Percentiles rank a stretch among this genome's conserved stretches.
Conservation (phyloP, 192 early-diverging fungal genomes). For the Coemansia javaensis region DNA sequence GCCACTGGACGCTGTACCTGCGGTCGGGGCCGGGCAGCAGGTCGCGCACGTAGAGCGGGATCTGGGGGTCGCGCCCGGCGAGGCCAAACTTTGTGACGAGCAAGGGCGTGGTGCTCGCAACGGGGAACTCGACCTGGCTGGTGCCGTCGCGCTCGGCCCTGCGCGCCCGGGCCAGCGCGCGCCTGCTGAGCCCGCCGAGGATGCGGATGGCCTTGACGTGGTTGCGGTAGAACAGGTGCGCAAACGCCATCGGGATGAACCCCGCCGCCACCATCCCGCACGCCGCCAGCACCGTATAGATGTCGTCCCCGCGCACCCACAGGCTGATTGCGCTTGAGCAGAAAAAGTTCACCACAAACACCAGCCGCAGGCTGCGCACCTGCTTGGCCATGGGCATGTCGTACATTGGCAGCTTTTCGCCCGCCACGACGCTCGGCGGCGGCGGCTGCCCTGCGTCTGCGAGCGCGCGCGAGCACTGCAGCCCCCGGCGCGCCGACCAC, state of each 20-base stretch:
- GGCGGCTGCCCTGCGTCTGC: no score
- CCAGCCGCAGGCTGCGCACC: conserved; percentile 23
- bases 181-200: conserved; percentile 21
- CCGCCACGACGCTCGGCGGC: background rate
- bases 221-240: conserved; percentile 27
- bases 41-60: conserved; percentile 25
- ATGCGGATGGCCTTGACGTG: conserved; percentile 39
- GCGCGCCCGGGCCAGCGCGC: conserved; percentile 2
- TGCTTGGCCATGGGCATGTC: conserved; percentile 38
- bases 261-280: conserved; percentile 20
- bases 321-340: conserved; percentile 20
- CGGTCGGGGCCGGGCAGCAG: conserved; percentile 23
- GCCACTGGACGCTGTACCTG: conserved; percentile 32
- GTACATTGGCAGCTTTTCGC: conserved; percentile 36
- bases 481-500: no score
- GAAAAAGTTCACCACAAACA: conserved; percentile 32
- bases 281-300: conserved; percentile 28
- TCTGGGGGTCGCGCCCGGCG: conserved; percentile 16
- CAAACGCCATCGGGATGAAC: conserved; percentile 24
- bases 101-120: conserved; percentile 27
- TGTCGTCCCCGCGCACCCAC: conserved; percentile 27
- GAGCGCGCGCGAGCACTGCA: no score
- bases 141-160: conserved; percentile 6
- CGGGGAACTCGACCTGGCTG: conserved; percentile 38
- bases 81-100: conserved; percentile 26